phyloP scores from a whole-genome alignment of 257 asterid genomes.

The Nemophila menziesii region DNA sequence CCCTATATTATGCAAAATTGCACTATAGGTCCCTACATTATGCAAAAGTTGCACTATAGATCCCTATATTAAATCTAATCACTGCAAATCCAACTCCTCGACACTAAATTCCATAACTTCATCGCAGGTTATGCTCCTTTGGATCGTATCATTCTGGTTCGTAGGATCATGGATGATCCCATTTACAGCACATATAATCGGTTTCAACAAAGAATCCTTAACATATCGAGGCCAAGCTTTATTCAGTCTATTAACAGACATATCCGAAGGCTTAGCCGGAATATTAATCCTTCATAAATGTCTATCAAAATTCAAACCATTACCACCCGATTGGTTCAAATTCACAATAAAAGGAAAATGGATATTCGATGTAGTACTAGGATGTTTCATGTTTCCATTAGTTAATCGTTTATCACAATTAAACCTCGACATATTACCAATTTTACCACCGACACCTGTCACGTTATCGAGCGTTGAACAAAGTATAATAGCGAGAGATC shows the following conservation, averaged over 20 bases:
- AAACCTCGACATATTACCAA: slow-evolving; percentile 64
- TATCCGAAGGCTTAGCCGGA: slow-evolving; percentile 89
- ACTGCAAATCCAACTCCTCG: no score
- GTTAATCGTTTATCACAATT: slow-evolving; percentile 82
- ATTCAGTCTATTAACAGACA: slow-evolving; percentile 91
- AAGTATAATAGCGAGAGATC: slow-evolving; percentile 82
- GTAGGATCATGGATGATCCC: slow-evolving; percentile 98
- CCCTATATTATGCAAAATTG: no score
- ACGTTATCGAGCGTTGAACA: slow-evolving; percentile 83
- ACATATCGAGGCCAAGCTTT: slow-evolving; percentile 85
- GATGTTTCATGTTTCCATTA: slow-evolving; percentile 82
- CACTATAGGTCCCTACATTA: no score
- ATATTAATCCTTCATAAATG: slow-evolving; percentile 67
- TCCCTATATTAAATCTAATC: no score
- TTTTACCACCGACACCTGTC: slow-evolving; percentile 68
- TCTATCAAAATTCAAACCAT: slow-evolving; percentile 66
- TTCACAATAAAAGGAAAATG: slow-evolving; percentile 74
- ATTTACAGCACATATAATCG: slow-evolving; percentile 70
- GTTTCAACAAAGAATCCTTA: slow-evolving; percentile 72
- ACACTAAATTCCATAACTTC: no score
- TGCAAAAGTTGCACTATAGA: no score
- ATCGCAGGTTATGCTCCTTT: slow-evolving; percentile 75
- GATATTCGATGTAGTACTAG: slow-evolving; percentile 58
- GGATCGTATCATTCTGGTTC: slow-evolving; percentile 94
- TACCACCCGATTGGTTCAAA: slow-evolving; percentile 82